phyloP scores from a whole-genome alignment of 805 yeast genomes.

The Sungouiozyma ichnusensis region DNA sequence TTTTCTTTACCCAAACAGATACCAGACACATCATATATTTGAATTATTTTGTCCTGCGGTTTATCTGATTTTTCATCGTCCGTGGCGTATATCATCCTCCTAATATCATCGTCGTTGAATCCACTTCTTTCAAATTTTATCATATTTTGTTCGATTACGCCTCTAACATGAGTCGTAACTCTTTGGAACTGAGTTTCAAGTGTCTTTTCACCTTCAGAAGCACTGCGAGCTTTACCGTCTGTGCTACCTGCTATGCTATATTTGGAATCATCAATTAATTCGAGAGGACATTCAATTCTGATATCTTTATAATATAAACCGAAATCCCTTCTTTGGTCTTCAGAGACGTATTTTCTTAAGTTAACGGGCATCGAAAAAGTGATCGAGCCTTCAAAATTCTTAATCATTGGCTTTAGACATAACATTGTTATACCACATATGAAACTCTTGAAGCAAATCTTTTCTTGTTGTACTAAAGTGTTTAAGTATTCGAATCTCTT shows the following conservation, averaged over 20 bases:
- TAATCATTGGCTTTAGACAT: conserved; percentile 19
- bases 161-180: conserved; percentile 14
- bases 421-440: conserved; percentile 21
- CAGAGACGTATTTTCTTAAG: conserved; percentile 12
- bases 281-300: conserved; percentile 19
- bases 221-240: conserved; percentile 5
- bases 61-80: conserved; percentile 2
- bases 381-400: conserved; percentile 11
- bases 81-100: conserved; percentile 18
- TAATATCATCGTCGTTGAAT: conserved; percentile 23
- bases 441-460: conserved; percentile 18
- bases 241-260: conserved; percentile 3
- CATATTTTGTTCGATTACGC: conserved; percentile 9
- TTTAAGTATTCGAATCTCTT: conserved; percentile 11
- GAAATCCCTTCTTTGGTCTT: conserved; percentile 7
- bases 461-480: conserved; percentile 10
- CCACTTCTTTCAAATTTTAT: conserved; percentile 15
- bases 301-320: conserved; percentile 21
- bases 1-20: conserved; percentile 3
- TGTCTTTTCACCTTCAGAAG: conserved; percentile 12
- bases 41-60: conserved; percentile 12
- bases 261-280: conserved; percentile 13
- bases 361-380: conserved; percentile 18
- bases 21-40: conserved; percentile 21
- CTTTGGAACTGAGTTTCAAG: conserved; percentile 19